These are phyloP conservation scores for Termitomyces sp. DNA, from an alignment of 768 basidiomycete species.

Conservation along the genomic window DNA sequence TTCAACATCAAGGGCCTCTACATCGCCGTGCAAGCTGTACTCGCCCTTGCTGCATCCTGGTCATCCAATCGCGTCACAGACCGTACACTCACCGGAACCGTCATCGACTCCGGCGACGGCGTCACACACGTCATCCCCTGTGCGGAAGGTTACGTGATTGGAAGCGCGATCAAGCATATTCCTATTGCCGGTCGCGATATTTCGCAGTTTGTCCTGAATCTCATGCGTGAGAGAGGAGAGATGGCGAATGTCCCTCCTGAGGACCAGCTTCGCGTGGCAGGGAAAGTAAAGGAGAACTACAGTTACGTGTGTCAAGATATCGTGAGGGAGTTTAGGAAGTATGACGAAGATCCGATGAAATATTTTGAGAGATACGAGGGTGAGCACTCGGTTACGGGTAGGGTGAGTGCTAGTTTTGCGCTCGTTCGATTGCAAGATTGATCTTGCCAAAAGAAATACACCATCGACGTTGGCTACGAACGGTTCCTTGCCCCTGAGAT, in stretches of 20 bases:
- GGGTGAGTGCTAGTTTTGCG: slow-evolving; percentile 42
- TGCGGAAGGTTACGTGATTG: slow-evolving; percentile 98
- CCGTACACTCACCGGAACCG: slow-evolving; percentile 92
- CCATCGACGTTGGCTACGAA: slow-evolving; percentile 93
- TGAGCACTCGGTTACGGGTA: slow-evolving; percentile 87
- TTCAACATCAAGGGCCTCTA: slow-evolving; percentile 99
- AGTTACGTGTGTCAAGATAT: slow-evolving; percentile 99
- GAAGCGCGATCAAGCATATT: slow-evolving; percentile 97
- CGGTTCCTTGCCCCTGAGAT: slow-evolving; percentile 99
- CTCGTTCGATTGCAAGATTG: not conserved
- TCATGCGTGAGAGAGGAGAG: slow-evolving; percentile 94
- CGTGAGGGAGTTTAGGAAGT: slow-evolving; percentile 97
- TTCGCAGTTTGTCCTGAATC: slow-evolving; percentile 91
- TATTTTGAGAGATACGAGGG: slow-evolving; percentile 92
- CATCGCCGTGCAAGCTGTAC: slow-evolving; percentile 97
- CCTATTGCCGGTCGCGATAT: slow-evolving; percentile 98
- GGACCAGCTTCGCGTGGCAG: slow-evolving; percentile 87
- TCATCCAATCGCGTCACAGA: slow-evolving; percentile 84
- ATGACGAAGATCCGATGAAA: slow-evolving; percentile 93
- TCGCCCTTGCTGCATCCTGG: slow-evolving; percentile 98
- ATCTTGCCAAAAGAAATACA: slow-evolving; percentile 68
- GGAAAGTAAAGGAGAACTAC: slow-evolving; percentile 96
- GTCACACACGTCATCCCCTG: slow-evolving; percentile 97
- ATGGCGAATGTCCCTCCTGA: slow-evolving; percentile 88
- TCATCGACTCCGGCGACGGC: slow-evolving; percentile 98